Evolutionary conservation across 768 basidiomycete genomes (phyloP), one percentile per base, ranked within the genome.

Genomic region (Boletus bicolor): DNA sequence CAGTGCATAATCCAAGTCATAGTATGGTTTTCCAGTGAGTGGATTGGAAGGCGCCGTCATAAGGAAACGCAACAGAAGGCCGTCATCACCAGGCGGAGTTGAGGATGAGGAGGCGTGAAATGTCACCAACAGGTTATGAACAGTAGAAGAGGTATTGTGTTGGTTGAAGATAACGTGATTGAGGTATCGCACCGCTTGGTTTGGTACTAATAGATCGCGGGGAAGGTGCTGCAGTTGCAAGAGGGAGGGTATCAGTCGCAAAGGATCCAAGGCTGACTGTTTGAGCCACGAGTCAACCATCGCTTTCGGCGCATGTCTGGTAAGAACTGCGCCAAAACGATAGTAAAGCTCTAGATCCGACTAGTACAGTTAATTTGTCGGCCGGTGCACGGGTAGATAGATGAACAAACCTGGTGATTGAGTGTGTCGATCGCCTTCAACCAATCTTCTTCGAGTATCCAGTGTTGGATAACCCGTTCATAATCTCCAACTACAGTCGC

Each of bases 1-100:
- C 53, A 99, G 70, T 1, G 97, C 97, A 69, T 98, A 99, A 73
- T 99, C 97, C 46, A 99, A 82, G 65, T 98, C 94, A 71, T 93
- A 98, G 69, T 93, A 96, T 3, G 96, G 96, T 67, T 85, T 86
- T 7, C 83, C 84, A 0, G 91, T 92, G 32, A 89, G 70, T 0
- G 93, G 87, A 68, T 98, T 85, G 17, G 83, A 80, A 1, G 93
- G 94, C 0, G 91, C 88, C 2, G 82, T 81, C 17, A 83, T 82
- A 26, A 99, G 80, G 76, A 97, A 98, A 21, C 87, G 86, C 19
- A 93, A 75, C 6, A 93, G 77, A 10, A 86, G 84, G 3, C 82
- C 89, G 58, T 93, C 91, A 59, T 92, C 90, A n/a, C 77, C 75
- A 28, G 69, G 57, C 7, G 75, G 67, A n/a, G 77, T 61, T 0